Conservation (phyloP, 768 basidiomycete genomes). For the Fomitopsis serialis region DNA sequence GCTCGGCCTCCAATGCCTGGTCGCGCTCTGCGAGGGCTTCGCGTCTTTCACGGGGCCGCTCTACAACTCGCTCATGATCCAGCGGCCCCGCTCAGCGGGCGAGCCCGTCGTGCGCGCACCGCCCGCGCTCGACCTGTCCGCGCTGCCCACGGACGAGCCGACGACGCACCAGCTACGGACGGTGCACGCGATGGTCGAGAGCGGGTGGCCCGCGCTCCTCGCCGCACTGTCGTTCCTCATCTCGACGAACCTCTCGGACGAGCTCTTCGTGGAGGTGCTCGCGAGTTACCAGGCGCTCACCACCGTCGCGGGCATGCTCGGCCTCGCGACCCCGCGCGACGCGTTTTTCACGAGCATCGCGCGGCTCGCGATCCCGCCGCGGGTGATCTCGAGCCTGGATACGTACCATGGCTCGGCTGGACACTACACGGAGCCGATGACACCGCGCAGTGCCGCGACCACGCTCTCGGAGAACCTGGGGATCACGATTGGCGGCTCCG, state of each 20-base stretch:
- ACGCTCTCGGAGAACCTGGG: conserved; percentile 67
- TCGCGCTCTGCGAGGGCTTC: conserved; percentile 83
- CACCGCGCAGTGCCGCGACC: conserved; percentile 53
- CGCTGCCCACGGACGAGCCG: conserved; percentile 48
- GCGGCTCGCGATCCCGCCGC: conserved; percentile 89
- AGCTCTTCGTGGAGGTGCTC: conserved; percentile 84
- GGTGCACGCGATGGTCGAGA: conserved; percentile 75
- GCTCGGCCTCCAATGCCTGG: conserved; percentile 82
- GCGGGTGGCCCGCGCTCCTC: conserved; percentile 89
- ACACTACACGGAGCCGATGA: conserved; percentile 36
- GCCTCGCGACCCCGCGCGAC: conserved; percentile 80
- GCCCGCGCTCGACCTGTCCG: conserved; percentile 59
- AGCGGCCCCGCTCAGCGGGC: conserved; percentile 54
- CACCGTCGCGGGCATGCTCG: conserved; percentile 86
- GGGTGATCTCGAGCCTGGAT: conserved; percentile 84
- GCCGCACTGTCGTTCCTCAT: conserved; percentile 88
- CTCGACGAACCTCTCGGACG: conserved; percentile 86
- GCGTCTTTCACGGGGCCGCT: conserved; percentile 67
- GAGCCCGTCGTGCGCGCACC: conserved; percentile 67
- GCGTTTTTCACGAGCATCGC: conserved; percentile 87
- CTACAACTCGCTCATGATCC: conserved; percentile 67
- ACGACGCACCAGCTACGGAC: conserved; percentile 54
- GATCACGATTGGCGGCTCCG: conserved; percentile 32
- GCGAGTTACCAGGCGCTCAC: conserved; percentile 80
- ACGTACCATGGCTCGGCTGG: conserved; percentile 23